Base-by-base conservation (phyloP, 2,329 filamentous ascomycete genomes). In the Penicillium thymicola region DNA sequence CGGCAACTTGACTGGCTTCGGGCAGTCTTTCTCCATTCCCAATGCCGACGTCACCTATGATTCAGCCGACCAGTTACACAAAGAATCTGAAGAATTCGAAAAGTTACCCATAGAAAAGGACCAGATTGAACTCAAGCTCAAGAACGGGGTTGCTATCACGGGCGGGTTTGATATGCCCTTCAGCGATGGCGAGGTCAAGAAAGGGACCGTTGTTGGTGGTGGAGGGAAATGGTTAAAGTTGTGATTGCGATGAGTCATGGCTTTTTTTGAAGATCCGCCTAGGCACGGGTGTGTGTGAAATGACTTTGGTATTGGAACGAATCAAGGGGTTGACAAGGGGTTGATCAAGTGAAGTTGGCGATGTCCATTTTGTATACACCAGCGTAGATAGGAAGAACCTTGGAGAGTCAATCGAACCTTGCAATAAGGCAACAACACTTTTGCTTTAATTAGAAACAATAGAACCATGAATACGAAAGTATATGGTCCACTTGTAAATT, bases 101-200 rank as follows among this genome's bases (percentile, higher is more conserved):
- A 21, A 36, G 16, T 13, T 51, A n/a, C 55, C 55, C 5, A 25
- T 58, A n/a, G 34, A 55, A 13, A 54, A 49, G 5, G 55, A 58
- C 11, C 51, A 55, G 38, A 55, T 58, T 37, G 18, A 47, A 48
- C 41, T 58, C 18, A 45, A 28, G 8, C 38, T 58, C 38, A 45
- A 50, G 46, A 58, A 55, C 9, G 55, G 55, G 23, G 46, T 58
- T 23, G 28, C 46, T 6, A 55, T 58, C 21, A 55, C 46, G 11
- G 55, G 55, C 27, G 46, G 51, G 2, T 58, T 58, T 36, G 55
- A 58, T 32, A 58, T 54, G 51, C 55, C 55, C 3, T 58, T 55
- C n/a, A 55, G 51, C 23, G 46, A 54, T 21, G 28, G 34, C 16
- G 51, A 58, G 21, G 45, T 54, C 13, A 54, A 55, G 36, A 41